phyloP scores from a whole-genome alignment of 202 grass and related monocot species.

The Bolboschoenoplectus hybrid region DNA sequence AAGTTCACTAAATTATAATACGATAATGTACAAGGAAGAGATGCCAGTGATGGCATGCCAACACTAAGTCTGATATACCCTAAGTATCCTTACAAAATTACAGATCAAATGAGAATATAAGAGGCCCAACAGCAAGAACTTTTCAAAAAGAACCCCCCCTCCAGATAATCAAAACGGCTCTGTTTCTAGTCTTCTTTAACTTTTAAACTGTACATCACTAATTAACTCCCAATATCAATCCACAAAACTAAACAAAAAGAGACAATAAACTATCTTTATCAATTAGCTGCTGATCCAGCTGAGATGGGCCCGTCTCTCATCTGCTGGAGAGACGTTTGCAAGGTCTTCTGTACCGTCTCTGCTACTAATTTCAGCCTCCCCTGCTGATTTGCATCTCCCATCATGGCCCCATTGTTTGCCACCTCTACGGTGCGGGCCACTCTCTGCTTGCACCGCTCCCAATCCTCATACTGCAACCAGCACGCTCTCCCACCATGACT shows the following conservation, averaged over 20 bases:
- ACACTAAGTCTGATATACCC: slow-evolving; percentile 20
- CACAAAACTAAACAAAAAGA: neutral
- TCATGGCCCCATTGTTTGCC: slow-evolving; percentile 57
- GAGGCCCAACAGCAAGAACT: neutral
- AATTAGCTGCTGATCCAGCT: slow-evolving; percentile 56
- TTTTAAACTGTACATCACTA: slow-evolving; percentile 34
- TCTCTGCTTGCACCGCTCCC: slow-evolving; percentile 93
- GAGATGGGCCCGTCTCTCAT: slow-evolving; percentile 77
- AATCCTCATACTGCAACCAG: slow-evolving; percentile 80
- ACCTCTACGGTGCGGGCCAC: slow-evolving; percentile 78
- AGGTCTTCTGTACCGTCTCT: slow-evolving; percentile 78
- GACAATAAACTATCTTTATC: slow-evolving; percentile 33
- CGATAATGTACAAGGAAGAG: slow-evolving; percentile 29
- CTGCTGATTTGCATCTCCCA: slow-evolving; percentile 66
- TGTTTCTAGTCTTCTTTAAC: neutral
- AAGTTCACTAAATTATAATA: slow-evolving; percentile 14
- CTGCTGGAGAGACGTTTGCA: slow-evolving; percentile 74
- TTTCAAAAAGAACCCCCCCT: neutral
- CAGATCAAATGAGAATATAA: neutral
- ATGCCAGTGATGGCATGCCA: neutral
- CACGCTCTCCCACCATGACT: slow-evolving; percentile 95
- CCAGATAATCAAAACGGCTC: neutral
- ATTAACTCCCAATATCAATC: neutral
- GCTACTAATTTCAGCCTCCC: slow-evolving; percentile 88
- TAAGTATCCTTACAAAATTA: slow-evolving; percentile 25